Percentiles rank a stretch among this genome's conserved stretches.
Conservation (phyloP, 2,329 filamentous ascomycete species). For the Pseudogymnoascus verrucosus region DNA sequence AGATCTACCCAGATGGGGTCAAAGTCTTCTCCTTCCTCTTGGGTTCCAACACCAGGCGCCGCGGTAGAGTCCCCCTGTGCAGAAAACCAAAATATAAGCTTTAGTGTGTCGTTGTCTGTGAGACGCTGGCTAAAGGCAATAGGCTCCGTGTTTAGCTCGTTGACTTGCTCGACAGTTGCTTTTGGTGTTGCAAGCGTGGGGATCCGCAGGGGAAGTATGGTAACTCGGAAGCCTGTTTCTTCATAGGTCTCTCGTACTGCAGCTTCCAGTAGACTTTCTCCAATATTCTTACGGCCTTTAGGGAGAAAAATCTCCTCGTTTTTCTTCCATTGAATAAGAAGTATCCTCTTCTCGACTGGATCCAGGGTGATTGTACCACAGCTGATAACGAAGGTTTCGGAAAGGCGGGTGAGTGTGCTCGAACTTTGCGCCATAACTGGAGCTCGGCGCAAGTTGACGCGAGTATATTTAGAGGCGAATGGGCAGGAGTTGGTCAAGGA, state of each 20-base stretch:
- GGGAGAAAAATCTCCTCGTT: neutral
- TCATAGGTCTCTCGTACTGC: neutral
- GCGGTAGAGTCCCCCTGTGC: neutral
- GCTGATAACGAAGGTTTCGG: neutral
- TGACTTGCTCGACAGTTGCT: neutral
- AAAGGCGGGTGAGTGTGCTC: neutral
- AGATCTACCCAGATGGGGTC: constrained; percentile 29
- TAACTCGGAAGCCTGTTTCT: neutral
- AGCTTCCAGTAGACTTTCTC: neutral
- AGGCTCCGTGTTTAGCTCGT: neutral
- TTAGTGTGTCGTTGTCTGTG: neutral
- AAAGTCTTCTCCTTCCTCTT: constrained; percentile 12
- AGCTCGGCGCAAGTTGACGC: neutral
- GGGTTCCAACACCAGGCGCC: constrained; percentile 12
- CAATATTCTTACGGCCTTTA: neutral
- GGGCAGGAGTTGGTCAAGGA: neutral
- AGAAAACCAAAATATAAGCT: constrained; percentile 5
- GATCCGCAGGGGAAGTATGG: neutral
- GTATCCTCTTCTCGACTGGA: neutral
- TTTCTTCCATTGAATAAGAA: neutral
- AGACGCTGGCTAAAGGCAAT: neutral
- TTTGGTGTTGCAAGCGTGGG: neutral
- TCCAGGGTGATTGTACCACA: neutral
- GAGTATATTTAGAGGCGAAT: neutral
- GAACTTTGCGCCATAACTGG: neutral